Conservation (phyloP, 2,329 filamentous ascomycete genomes). For the Ceratocystis harringtonii region DNA sequence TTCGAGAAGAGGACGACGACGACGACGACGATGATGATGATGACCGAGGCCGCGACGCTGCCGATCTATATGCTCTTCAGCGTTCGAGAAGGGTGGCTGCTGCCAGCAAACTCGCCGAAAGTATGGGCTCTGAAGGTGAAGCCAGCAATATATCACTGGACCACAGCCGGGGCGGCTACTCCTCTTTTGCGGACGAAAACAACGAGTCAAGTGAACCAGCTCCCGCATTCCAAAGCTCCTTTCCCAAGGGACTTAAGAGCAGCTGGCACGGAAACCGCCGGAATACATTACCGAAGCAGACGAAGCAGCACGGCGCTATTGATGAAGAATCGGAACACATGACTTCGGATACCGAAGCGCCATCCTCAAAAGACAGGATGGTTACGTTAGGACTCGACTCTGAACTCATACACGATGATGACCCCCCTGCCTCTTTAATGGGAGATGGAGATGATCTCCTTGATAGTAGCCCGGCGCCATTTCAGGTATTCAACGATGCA, state of each 20-base stretch:
- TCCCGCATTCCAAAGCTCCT: conserved; percentile 17
- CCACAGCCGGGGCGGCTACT: conserved; percentile 28
- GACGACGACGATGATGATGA: conserved; percentile 87
- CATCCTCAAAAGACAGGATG: conserved; percentile 47
- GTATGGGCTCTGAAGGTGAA: conserved; percentile 65
- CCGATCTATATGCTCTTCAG: conserved; percentile 87
- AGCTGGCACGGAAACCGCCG: conserved; percentile 40
- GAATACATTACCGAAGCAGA: not conserved
- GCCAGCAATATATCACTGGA: conserved; percentile 41
- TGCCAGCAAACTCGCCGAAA: conserved; percentile 68
- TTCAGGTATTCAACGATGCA: conserved; percentile 37
- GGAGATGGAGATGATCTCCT: conserved; percentile 36
- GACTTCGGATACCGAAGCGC: conserved; percentile 15
- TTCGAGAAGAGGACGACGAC: conserved; percentile 85
- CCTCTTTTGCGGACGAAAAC: conserved; percentile 25
- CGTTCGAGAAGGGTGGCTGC: conserved; percentile 79
- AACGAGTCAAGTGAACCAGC: conserved; percentile 18
- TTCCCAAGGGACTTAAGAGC: conserved; percentile 40
- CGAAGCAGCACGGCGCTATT: conserved; percentile 22
- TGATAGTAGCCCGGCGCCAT: conserved; percentile 43
- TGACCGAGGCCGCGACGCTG: conserved; percentile 76
- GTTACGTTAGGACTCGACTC: conserved; percentile 77
- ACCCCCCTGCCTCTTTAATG: conserved; percentile 45
- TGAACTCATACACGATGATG: conserved; percentile 38
- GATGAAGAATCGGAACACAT: conserved; percentile 32